Evolutionary conservation across 2,329 filamentous ascomycete species (phyloP), one percentile per base, ranked within the genome.

Genomic region (Trichophyton rubrum): DNA sequence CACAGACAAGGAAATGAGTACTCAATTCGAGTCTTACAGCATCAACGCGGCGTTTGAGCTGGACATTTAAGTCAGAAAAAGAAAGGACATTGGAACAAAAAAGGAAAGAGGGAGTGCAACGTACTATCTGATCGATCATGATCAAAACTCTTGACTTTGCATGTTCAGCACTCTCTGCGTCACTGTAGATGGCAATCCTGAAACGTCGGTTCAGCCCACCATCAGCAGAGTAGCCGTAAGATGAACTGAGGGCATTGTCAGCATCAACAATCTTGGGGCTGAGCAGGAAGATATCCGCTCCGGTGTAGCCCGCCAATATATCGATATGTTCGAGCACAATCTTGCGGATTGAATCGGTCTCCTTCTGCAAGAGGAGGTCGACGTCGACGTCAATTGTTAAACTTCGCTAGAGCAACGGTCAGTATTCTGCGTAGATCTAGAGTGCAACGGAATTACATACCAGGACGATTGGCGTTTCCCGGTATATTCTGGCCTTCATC

Each of bases 141-240:
- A 97, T 95, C 72, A 99, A 78, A 45, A 96, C 86, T 66, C 93
- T 85, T 17, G 92, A 96, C 80, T 99, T 99, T 60, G 93, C 93
- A 75, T 97, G 92, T 74, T 99, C 93, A 30, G 90, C 88, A 66
- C 90, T 96, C 76, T 97, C 85, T 74, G 93, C 87, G 71, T 99
- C 93, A 60, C 93, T 92, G 69, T 93, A 99, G 65, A 99, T 95
- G 67, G 90, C 88, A 63, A 96, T 87, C 70, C 92, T 86, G 79
- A 95, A 90, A 67, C 92, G 85, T 73, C 93, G 89, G 73, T 96
- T 91, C 68, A 86, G 78, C 68, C 89, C 87, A 67, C 88, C 88
- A 69, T 93, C 86, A 69, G 93, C 86, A 41, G 85, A 84, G 69
- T 90, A 88, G 33, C 83, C 83, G 71, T 85, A 85, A 65, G 88